phyloP scores from a whole-genome alignment of 2,329 filamentous ascomycete genomes.

The Exophiala viscosa region DNA sequence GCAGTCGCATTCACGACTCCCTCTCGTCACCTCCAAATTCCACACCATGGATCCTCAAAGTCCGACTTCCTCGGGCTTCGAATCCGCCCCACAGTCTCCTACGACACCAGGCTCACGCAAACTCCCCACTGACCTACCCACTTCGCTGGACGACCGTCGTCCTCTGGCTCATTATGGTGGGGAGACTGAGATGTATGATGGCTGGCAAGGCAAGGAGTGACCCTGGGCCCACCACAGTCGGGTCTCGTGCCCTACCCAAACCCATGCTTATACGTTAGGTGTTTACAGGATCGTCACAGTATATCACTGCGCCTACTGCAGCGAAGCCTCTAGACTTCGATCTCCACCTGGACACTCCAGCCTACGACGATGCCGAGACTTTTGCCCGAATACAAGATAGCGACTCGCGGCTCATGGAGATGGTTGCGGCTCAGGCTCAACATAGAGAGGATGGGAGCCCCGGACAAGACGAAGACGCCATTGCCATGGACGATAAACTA shows the following conservation, averaged over 20 bases:
- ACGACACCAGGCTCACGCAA: slow-evolving; percentile 27
- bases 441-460: slow-evolving; percentile 61
- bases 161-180: slow-evolving; percentile 62
- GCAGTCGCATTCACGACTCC: neutral
- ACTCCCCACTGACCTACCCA: slow-evolving; percentile 82
- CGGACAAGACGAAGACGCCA: slow-evolving; percentile 74
- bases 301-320: slow-evolving; percentile 78
- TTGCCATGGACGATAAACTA: slow-evolving; percentile 70
- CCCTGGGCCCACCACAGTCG: neutral
- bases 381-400: slow-evolving; percentile 65
- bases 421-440: slow-evolving; percentile 91
- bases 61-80: slow-evolving; percentile 10
- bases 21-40: slow-evolving; percentile 1
- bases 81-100: slow-evolving; percentile 11
- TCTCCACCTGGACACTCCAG: slow-evolving; percentile 74
- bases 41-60: slow-evolving; percentile 18
- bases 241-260: slow-evolving; percentile 9
- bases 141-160: slow-evolving; percentile 82
- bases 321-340: slow-evolving; percentile 84
- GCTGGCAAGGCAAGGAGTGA: slow-evolving; percentile 78
- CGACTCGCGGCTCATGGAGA: slow-evolving; percentile 86
- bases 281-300: slow-evolving; percentile 81
- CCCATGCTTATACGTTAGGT: slow-evolving; percentile 6
- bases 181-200: slow-evolving; percentile 98
- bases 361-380: slow-evolving; percentile 64